Base-by-base conservation (phyloP, 2,329 filamentous ascomycete species). In the Aspergillus pseudoterreus region DNA sequence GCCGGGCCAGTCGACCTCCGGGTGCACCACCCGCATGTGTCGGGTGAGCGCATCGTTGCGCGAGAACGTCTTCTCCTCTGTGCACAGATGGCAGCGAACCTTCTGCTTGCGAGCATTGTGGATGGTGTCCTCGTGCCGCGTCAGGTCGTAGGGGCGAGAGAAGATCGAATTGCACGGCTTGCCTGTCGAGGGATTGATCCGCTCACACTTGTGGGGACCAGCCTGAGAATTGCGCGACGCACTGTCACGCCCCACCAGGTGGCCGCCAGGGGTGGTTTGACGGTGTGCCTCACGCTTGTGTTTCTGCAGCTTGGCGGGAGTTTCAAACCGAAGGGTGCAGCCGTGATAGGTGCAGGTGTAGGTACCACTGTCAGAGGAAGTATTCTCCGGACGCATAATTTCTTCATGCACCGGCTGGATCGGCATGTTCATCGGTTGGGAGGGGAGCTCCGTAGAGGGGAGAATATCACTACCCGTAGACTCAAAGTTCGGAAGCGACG, bases 261-360 rank as follows among this genome's bases (percentile, higher is more conserved):
- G 65, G 68, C 77, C 62, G 72, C 71, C 50, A 72, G 80, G 63
- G 78, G 72, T 85, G n/a, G 82, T 83, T 61, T 90, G 87, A 45
- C 92, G 84, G 69, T 99, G 94, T 4, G 86, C 89, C 67, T 99
- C 94, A 21, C 92, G 85, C 77, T 96, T 96, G 76, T 99, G 94
- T 74, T 94, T 94, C 69, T 97, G 92, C 3, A 99, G 79, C 60
- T 92, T 84, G 8, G 84, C 80, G 4, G 91, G 90, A 1, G 90
- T 90, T 60, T 95, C 90, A 65, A 99, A 99, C 48, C 94, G 87
- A 59, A 87, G 78, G 0, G 85, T 86, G 67, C 94, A 97, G 10
- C 91, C 90, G 64, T 95, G 91, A 63, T 96, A 96, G 1, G 92
- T 96, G 72, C 94, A 99, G 1, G 92, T 95, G 73, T 96, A 99